These are phyloP conservation scores for Microbotryum lychnidis-dioicae DNA, from an alignment of 1,284 basidiomycete species.

Conservation along the genomic window DNA sequence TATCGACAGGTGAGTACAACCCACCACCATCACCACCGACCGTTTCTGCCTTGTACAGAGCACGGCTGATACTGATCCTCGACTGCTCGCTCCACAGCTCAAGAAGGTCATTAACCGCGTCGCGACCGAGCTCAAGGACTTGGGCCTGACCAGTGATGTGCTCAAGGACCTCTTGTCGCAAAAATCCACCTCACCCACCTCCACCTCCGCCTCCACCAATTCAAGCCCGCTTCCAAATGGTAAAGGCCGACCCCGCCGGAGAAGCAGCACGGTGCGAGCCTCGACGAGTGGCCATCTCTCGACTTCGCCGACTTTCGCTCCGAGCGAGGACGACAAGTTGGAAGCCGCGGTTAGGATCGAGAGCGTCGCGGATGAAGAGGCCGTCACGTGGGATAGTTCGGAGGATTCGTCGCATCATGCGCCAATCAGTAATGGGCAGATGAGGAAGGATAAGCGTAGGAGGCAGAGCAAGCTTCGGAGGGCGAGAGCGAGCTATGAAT, in stretches of 20 bases:
- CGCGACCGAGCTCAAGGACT: conserved; percentile 65
- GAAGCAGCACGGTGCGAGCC: too few relatives aligned
- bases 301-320: neutral
- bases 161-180: conserved; percentile 47
- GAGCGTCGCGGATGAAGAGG: conserved; percentile 6
- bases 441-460: conserved; percentile 34
- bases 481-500: conserved; percentile 42
- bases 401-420: neutral
- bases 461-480: conserved; percentile 34
- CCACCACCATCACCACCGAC: too few relatives aligned
- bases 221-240: neutral
- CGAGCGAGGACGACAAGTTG: conserved; percentile 13
- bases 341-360: conserved; percentile 4
- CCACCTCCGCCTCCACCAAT: neutral
- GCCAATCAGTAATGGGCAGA: neutral
- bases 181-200: neutral
- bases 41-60: too few relatives aligned
- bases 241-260: too few relatives aligned
- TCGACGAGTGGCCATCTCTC: too few relatives aligned
- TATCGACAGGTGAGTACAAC: conserved; percentile 59
- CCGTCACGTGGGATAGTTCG: conserved; percentile 4
- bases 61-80: too few relatives aligned
- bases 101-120: conserved; percentile 88
- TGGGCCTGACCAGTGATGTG: conserved; percentile 62
- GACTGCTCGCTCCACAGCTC: conserved; percentile 48